phyloP scores from a whole-genome alignment of 164 flowering plant species.

The Nymphaea colorata region DNA sequence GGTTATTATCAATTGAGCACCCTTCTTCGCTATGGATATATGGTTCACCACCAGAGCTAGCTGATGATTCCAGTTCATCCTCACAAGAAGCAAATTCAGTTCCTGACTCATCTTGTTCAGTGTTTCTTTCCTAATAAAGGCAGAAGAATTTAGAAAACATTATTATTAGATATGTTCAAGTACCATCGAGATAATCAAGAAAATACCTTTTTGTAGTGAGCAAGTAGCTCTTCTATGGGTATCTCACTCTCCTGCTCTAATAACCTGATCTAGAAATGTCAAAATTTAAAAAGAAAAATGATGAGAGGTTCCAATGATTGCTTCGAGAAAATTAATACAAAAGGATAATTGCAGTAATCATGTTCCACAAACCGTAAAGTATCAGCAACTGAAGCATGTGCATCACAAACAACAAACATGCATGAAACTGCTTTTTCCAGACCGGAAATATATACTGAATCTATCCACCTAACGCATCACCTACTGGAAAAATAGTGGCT shows the following conservation, averaged over 20 bases:
- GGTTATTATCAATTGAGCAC: conserved; percentile 15
- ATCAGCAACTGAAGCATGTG: too few relatives aligned
- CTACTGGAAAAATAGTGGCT: too few relatives aligned
- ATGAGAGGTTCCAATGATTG: not conserved
- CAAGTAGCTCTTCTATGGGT: conserved; percentile 76
- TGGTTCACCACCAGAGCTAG: conserved; percentile 14
- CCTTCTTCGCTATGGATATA: conserved; percentile 23
- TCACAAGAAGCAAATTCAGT: conserved; percentile 50
- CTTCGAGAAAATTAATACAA: too few relatives aligned
- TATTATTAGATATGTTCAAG: not conserved
- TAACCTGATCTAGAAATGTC: conserved; percentile 54
- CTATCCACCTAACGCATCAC: too few relatives aligned
- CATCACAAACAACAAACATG: too few relatives aligned
- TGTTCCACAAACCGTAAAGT: too few relatives aligned
- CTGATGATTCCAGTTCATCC: conserved; percentile 23
- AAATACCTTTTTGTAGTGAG: conserved; percentile 68
- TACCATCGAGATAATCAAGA: not conserved
- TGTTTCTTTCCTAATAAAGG: conserved; percentile 22
- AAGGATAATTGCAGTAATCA: too few relatives aligned
- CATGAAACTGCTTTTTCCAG: too few relatives aligned
- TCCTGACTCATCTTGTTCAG: conserved; percentile 22
- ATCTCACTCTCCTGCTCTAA: conserved; percentile 88
- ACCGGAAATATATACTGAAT: too few relatives aligned
- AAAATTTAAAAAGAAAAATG: not conserved
- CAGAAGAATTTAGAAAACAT: not conserved